Evolutionary conservation across 1,284 basidiomycete species (phyloP).

Genomic region (Tilletia setariae): DNA sequence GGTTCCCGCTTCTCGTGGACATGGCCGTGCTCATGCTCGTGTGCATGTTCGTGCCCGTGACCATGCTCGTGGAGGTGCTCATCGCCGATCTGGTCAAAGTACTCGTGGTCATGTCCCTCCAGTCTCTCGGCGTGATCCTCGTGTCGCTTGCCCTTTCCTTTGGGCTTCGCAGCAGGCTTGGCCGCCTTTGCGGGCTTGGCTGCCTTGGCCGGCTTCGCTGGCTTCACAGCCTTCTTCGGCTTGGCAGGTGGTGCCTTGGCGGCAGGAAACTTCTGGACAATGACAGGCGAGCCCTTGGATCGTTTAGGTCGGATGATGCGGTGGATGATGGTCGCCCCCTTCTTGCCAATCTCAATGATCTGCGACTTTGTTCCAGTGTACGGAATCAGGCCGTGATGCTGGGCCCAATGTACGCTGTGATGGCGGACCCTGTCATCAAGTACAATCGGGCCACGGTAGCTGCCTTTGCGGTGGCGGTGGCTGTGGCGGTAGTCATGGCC

Average conservation of each 20-base stretch:
- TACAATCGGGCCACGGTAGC: background rate
- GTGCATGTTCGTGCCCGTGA: background rate
- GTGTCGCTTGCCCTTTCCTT: conserved; percentile 4
- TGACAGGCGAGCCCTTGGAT: background rate
- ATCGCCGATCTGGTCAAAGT: background rate
- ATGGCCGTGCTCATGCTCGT: conserved; percentile 17
- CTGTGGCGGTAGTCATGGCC: background rate
- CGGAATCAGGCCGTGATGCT: conserved; percentile 14
- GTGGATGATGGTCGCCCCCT: background rate
- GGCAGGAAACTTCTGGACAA: conserved; percentile 2
- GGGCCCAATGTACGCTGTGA: conserved; percentile 15
- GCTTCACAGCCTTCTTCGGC: background rate
- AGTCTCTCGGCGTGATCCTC: background rate
- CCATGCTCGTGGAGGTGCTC: background rate
- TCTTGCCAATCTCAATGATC: background rate
- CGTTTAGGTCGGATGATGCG: background rate
- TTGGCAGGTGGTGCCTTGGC: background rate
- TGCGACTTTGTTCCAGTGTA: background rate
- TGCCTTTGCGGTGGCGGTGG: background rate
- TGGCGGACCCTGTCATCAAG: conserved; percentile 1
- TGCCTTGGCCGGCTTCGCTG: background rate
- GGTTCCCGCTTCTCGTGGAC: background rate
- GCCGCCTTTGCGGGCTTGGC: background rate
- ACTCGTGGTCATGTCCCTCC: no score
- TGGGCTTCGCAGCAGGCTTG: background rate